Conservation (phyloP, 441 rosid genomes). For the Pelargonium citronellum region DNA sequence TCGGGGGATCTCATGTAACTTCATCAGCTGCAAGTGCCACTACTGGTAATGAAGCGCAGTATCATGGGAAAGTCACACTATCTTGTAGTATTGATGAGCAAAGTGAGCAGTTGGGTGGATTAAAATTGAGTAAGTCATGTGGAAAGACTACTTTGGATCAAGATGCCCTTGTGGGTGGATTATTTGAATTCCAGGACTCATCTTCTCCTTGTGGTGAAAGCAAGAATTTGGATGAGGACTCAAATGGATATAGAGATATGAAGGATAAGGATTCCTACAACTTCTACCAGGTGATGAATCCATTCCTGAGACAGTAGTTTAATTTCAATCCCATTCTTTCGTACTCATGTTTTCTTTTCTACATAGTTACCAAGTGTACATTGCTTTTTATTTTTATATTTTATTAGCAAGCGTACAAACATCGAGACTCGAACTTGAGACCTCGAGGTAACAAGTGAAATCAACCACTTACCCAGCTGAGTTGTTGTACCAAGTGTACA, state of each 20-base stretch:
- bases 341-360: not conserved
- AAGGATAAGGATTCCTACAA: slow-evolving; percentile 57
- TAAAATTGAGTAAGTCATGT: slow-evolving; percentile 28
- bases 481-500: too few relatives aligned
- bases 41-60: slow-evolving; percentile 25
- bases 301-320: slow-evolving; percentile 11
- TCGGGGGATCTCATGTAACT: slow-evolving; percentile 22
- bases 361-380: not conserved
- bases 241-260: slow-evolving; percentile 33
- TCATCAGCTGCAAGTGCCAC: slow-evolving; percentile 27
- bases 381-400: too few relatives aligned
- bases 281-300: slow-evolving; percentile 75
- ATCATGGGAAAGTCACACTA: slow-evolving; percentile 22
- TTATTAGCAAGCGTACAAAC: too few relatives aligned
- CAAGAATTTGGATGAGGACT: slow-evolving; percentile 28
- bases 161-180: slow-evolving; percentile 31
- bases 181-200: slow-evolving; percentile 34
- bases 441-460: too few relatives aligned
- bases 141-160: slow-evolving; percentile 34
- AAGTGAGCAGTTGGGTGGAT: slow-evolving; percentile 25
- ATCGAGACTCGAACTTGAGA: too few relatives aligned
- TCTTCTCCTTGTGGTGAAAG: slow-evolving; percentile 42
- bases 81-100: slow-evolving; percentile 28
- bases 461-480: too few relatives aligned
- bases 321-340: not conserved